Evolutionary conservation across 2,329 filamentous ascomycete genomes (phyloP).

Genomic region (Paecilomyces sp.): DNA sequence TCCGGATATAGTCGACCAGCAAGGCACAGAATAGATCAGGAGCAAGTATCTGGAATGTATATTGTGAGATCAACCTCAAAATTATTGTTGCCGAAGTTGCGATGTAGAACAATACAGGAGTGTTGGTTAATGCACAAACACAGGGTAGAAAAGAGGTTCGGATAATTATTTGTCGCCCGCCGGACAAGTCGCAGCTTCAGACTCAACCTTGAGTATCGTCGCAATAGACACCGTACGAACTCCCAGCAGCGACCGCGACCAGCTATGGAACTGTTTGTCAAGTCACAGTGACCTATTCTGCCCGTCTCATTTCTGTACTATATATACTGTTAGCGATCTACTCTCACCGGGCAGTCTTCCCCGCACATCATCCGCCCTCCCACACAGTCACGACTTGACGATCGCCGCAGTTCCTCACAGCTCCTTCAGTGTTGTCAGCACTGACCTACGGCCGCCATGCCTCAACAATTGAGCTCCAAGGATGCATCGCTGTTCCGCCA

Average conservation of each 20-base stretch:
- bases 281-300: background rate
- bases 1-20: background rate
- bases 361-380: constrained; percentile 26
- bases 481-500: constrained; percentile 91
- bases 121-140: background rate
- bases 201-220: background rate
- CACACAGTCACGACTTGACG: constrained; percentile 22
- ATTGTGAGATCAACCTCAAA: background rate
- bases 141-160: constrained; percentile 1
- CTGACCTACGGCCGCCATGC: constrained; percentile 30
- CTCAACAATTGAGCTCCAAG: constrained; percentile 58
- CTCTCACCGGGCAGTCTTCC: constrained; percentile 13
- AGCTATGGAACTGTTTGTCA: background rate
- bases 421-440: constrained; percentile 13
- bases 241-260: background rate
- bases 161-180: constrained; percentile 8
- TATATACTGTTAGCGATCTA: constrained; percentile 4
- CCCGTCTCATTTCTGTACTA: background rate
- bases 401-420: constrained; percentile 8
- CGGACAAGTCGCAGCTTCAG: background rate
- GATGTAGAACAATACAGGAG: background rate
- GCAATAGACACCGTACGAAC: background rate
- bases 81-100: background rate
- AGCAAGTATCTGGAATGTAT: background rate
- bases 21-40: background rate